Base-by-base conservation (phyloP, 306 rosid species). In the Bauhinia variegata region DNA sequence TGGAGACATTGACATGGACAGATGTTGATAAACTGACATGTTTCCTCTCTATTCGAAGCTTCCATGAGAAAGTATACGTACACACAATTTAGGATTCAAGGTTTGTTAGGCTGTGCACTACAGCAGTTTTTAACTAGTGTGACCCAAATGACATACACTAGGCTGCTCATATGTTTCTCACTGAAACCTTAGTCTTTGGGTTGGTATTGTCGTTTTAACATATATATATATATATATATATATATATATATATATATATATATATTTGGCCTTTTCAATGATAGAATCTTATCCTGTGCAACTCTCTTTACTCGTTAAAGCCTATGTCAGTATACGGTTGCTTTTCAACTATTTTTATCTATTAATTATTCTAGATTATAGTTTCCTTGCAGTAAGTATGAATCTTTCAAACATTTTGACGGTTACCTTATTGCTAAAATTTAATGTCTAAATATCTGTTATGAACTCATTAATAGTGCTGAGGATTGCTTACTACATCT, bases 1-100 rank as follows among this genome's bases (percentile, higher is more conserved):
- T 19, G 58, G 58, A 53, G 34, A 53, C 54, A 17, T 53, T 53
- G 46, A 74, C n/a, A n/a, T 0, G 30, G n/a, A 17, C 71, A 44
- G 70, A 11, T 66, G 61, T 78, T 39, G 57, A 46, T 60, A 61
- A 38, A 14, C 48, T 39, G 68, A 2, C 58, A 33, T 23, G n/a
- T 32, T 64, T 28, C 53, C 12, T 11, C 47, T 41, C 4, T 8
- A 36, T 36, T 7, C 13, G 44, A n/a, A 18, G 28, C 28, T 73
- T 19, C 78, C 36, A 4, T 36, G 14, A 36, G 41, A 36, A 14
- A 46, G 15, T 70, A 33, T 37, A 23, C 16, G 38, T 61, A 12
- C 8, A 5, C 41, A 5, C 41, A 51, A 63, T 14, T 47, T 44
- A 42, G 11, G 6, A n/a, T 28, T 61, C 31, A 31, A 51, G 48